Conservation (phyloP, 2,329 filamentous ascomycete species). For the Aspergillus luchuensis region DNA sequence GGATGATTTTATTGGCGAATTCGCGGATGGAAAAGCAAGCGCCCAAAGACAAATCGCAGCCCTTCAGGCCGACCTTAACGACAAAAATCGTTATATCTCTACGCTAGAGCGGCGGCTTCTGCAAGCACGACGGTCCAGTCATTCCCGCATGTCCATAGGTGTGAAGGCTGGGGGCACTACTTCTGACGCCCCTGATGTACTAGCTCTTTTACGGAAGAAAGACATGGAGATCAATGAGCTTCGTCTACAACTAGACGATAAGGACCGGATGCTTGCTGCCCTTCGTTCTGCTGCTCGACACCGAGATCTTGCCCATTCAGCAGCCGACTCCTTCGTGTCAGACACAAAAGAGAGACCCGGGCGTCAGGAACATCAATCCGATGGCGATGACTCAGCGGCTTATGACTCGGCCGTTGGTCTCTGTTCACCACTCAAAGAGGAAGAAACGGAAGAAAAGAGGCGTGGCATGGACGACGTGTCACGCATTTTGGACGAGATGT, state of each 20-base stretch:
- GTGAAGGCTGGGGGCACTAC: conserved; percentile 67
- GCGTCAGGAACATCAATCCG: conserved; percentile 29
- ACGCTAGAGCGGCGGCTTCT: conserved; percentile 90
- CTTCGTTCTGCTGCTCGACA: conserved; percentile 83
- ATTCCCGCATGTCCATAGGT: conserved; percentile 79
- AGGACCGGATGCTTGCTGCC: conserved; percentile 88
- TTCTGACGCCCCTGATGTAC: conserved; percentile 76
- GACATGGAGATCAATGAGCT: conserved; percentile 91
- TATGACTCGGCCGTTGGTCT: conserved; percentile 31
- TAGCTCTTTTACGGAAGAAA: conserved; percentile 77
- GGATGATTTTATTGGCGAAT: conserved; percentile 76
- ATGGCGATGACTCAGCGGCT: conserved; percentile 31
- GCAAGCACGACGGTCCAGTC: conserved; percentile 86
- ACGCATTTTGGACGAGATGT: conserved; percentile 93
- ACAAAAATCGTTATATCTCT: conserved; percentile 95
- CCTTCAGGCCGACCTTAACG: conserved; percentile 90
- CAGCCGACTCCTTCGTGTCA: conserved; percentile 37
- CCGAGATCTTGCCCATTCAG: conserved; percentile 74
- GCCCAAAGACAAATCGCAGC: conserved; percentile 82
- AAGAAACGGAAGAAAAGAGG: conserved; percentile 49
- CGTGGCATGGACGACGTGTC: conserved; percentile 90
- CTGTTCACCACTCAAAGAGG: conserved; percentile 33
- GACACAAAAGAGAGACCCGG: conserved; percentile 34
- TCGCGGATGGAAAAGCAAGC: conserved; percentile 81
- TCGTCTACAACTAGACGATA: conserved; percentile 86